Conservation (phyloP, 495 filamentous ascomycete species). For the Lineolata rhizophorae region DNA sequence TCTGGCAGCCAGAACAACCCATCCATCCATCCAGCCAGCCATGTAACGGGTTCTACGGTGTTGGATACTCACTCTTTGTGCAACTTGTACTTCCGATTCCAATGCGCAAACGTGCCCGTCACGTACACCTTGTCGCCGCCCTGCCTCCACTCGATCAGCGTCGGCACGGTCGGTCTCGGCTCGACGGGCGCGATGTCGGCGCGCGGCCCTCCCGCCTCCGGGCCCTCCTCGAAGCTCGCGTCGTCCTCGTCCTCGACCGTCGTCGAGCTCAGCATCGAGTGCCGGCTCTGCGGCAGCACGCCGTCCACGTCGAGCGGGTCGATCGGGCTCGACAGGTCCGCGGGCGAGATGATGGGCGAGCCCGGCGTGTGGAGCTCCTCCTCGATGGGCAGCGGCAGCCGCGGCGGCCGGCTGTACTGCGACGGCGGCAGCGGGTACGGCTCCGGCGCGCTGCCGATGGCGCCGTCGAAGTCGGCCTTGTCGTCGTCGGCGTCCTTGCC, state of each 20-base stretch:
- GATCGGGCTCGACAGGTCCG: conserved; percentile 27
- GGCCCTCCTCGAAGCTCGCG: conserved; percentile 31
- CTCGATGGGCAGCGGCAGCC: conserved; percentile 76
- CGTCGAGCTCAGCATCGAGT: conserved; percentile 42
- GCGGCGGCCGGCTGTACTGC: conserved; percentile 53
- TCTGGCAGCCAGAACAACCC: no score
- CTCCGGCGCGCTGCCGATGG: no score
- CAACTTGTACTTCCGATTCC: conserved; percentile 78
- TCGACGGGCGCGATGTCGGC: conserved; percentile 2
- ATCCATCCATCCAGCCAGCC: no score
- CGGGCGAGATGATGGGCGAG: conserved; percentile 57
- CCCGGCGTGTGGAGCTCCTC: conserved; percentile 70
- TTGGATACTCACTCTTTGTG: conserved; percentile 48
- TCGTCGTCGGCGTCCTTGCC: conserved; percentile 6
- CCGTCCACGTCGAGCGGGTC: conserved; percentile 26
- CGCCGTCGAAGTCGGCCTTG: no score
- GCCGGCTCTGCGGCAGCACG: conserved; percentile 28
- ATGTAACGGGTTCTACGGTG: no score
- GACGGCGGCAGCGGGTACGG: conserved; percentile 11
- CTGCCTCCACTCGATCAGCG: conserved; percentile 58
- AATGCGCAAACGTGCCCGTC: conserved; percentile 88
- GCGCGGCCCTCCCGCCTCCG: no score
- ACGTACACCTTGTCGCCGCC: conserved; percentile 77
- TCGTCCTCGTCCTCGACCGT: conserved; percentile 71
- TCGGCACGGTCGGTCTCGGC: conserved; percentile 53